Base-by-base conservation (phyloP, 2,329 filamentous ascomycete species). In the Fusarium metavorans region DNA sequence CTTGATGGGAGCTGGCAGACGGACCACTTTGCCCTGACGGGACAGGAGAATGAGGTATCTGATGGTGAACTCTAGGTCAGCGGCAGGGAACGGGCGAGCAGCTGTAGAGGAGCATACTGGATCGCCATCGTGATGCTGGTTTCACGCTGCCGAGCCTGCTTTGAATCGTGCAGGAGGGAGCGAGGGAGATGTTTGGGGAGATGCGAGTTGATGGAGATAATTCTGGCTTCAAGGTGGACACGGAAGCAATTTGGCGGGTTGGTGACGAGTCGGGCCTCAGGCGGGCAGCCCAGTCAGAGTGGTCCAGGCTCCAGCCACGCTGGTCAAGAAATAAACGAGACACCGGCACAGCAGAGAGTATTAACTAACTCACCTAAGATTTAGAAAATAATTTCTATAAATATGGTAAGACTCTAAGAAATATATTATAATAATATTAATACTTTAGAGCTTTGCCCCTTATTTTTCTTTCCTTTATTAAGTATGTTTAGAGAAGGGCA, bases 31-130 rank as follows among this genome's bases (percentile, higher is more conserved):
- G 88, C 97, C 97, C 89, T 99, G 97, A 81, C 97, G 92, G 75
- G 96, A 98, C 78, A 99, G 92, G 84, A 99, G 91, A 84, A 99
- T 98, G 79, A 99, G 88, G 84, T 99, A 99, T 88, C 97, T 98
- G 80, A 71, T 64, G 64, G 63, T 69, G 67, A 64, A 70, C 52
- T 68, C 66, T 54, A 39, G 23, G 78, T 80, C 69, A 80, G 79
- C 68, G 66, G 56, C 32, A 45, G 60, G 23, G 27, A 68, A 41
- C 50, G 52, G 41, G 58, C n/a, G 48, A 61, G 66, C 25, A 59
- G 67, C 35, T 59, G 41, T 68, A 67, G 70, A 67, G 56, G 60
- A 72, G 67, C 84, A 76, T 81, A 86, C 85, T 86, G 84, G 74
- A 86, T 85, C 68, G 85, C 85, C 85, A 86, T 86, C 72, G 75